Evolutionary conservation across 2,329 filamentous ascomycete species (phyloP), one percentile per base, ranked within the genome.

Genomic region (Kalmusia sp.): DNA sequence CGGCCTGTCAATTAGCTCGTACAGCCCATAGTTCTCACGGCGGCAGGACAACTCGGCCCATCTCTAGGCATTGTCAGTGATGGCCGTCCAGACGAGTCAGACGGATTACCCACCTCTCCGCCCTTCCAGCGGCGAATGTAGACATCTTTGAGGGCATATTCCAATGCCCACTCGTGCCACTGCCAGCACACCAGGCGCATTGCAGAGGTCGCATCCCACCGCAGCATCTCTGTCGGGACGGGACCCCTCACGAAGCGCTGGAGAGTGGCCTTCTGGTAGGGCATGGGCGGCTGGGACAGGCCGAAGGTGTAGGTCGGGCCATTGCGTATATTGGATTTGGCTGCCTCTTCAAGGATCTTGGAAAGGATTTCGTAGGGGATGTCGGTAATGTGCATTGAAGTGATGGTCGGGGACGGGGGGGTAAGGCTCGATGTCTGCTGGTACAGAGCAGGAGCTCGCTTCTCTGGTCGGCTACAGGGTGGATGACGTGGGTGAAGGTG

Each of bases 131-230:
- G 73, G 35, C 79, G 77, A 56, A 83, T 78, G 59, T 81, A 82
- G 46, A 84, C 68, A 44, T 80, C 77, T 62, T 76, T 77, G 63
- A 83, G 69, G 52, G 80, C 78, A 67, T 82, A 81, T 33, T 75
- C 72, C 55, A 82, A 65, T 17, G 80, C 76, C 82, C 82, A 84
- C 46, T 81, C 74, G 62, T 83, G 81, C 81, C 81, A 84, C 54
- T 66, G 62, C 50, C 72, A 73, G 70, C 79, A 82, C 24, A 82
- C 80, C 12, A 77, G 74, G 35, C 82, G 78, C 45, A 84, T 76
- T 14, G 76, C 70, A 27, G 74, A 68, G 21, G 79, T 80, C 28
- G 80, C 74, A 56, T 81, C 79, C 82, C 82, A 84, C 55, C 77
- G 76, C 43, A 82, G 71, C 46, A 79, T 74, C 64, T 83, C 80